Evolutionary conservation across 2,329 filamentous ascomycete species (phyloP), one percentile per base, ranked within the genome.

Genomic region (Neonectria faginata): DNA sequence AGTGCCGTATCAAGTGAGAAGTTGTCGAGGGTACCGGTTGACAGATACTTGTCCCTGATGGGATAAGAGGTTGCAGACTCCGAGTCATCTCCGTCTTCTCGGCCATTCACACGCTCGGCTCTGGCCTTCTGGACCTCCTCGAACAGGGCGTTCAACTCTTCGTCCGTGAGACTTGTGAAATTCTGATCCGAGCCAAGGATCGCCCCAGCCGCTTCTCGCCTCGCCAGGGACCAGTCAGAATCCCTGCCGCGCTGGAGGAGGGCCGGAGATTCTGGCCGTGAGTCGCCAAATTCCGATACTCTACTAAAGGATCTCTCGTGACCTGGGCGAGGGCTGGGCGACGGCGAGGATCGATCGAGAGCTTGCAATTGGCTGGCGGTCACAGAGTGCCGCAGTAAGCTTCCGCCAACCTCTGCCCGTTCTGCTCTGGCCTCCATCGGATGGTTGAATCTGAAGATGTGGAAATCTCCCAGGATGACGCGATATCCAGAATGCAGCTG

Each of bases 371-470:
- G 87, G 70, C 80, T 89, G 33, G 86, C 87, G 5, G 88, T 89
- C 39, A 91, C 81, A 1, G 94, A 97, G 75, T 98, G 95, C 50
- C 95, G 91, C 62, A 99, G 83, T 20, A 97, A 83, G 75, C 93
- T 97, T 75, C 93, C 89, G 67, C 92, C 76, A 10, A 77, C 92
- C 74, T 97, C 93, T 12, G 93, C 94, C 59, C 96, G 85, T 80
- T 99, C 96, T 3, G 94, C 95, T 63, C 93, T 90, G 31, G 96
- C 96, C 81, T 99, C 96, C 84, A 97, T 91, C 0, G 96, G 96
- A 76, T 99, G 94, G 74, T 98, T 99, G 83, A 99, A 99, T 61
- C 96, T 87, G 81, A 99, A 98, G 66, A 99, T 99, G 78, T 99
- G 96, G 73, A 99, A 99, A 79, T 99, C 96, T 44, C 96, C 96